A percentile compares a stretch with the other conserved stretches of the same genome.
These are phyloP conservation scores for Coix lacrymajobi DNA, from an alignment of 176 grass and related monocot species.

Conservation along the genomic window DNA sequence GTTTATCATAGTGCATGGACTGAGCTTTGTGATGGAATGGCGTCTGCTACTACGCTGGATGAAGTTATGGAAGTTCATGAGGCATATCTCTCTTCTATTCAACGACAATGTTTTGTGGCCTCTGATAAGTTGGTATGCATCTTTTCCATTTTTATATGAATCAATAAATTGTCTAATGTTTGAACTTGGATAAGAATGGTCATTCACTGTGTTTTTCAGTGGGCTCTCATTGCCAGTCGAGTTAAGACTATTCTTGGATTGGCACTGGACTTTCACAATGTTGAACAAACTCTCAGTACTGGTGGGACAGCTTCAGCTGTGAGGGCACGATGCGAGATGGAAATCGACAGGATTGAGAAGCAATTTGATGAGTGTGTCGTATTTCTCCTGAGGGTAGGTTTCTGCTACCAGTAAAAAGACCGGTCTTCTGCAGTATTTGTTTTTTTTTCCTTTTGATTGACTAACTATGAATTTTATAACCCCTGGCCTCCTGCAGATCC, in stretches of 20 bases:
- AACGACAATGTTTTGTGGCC: conserved; percentile 87
- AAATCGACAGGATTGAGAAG: conserved; percentile 88
- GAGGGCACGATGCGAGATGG: conserved; percentile 76
- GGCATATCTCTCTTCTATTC: conserved; percentile 81
- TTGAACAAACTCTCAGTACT: conserved; percentile 50
- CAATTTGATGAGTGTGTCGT: conserved; percentile 78
- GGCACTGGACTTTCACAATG: conserved; percentile 76
- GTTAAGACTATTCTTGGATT: conserved; percentile 91
- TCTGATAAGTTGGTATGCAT: conserved; percentile 78
- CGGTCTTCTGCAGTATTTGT: background rate
- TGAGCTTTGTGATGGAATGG: conserved; percentile 82
- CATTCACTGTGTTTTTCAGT: conserved; percentile 27
- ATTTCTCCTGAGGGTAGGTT: conserved; percentile 78
- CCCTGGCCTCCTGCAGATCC: conserved; percentile 68
- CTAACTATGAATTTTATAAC: background rate
- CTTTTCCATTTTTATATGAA: background rate
- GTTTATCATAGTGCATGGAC: conserved; percentile 95
- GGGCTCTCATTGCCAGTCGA: conserved; percentile 84
- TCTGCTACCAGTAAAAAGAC: background rate
- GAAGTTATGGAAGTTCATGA: conserved; percentile 97
- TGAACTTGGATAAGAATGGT: background rate
- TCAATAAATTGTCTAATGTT: background rate
- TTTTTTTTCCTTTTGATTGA: background rate
- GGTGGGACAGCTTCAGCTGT: conserved; percentile 69
- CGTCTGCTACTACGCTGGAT: conserved; percentile 68